Conservation (phyloP, 2,329 filamentous ascomycete species). For the Clarireedia hainanense region DNA sequence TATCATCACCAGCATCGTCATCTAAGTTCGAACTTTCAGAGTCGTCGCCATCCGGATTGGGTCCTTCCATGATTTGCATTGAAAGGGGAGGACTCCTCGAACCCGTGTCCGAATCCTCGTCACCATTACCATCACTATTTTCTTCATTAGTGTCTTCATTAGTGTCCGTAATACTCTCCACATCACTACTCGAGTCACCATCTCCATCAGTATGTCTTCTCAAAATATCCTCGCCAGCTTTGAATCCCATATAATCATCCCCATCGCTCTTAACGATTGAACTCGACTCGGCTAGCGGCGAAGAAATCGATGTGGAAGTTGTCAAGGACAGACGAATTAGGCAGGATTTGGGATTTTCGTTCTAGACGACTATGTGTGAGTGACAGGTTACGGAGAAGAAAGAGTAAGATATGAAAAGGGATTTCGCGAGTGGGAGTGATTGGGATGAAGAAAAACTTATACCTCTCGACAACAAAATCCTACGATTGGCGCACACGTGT, state of each 20-base stretch:
- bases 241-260: neutral
- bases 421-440: no score
- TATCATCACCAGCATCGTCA: no score
- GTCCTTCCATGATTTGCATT: no score
- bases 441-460: neutral
- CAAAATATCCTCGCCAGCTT: neutral
- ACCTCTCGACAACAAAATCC: conserved; percentile 19
- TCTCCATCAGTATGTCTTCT: neutral
- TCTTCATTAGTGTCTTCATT: neutral
- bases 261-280: neutral
- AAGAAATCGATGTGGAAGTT: neutral
- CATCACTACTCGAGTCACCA: neutral
- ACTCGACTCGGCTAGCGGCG: neutral
- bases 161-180: no score
- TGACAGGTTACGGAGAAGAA: neutral
- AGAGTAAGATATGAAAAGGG: neutral
- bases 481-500: conserved; percentile 15
- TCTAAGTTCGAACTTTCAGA: no score
- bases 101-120: neutral
- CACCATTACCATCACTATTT: neutral
- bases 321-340: neutral
- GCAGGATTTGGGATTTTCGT: neutral
- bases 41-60: no score
- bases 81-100: no score
- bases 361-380: neutral